A percentile compares a stretch with the other conserved stretches of the same genome.
Conservation (phyloP, 2,329 filamentous ascomycete genomes). For the Penicillium fuscoglaucum region DNA sequence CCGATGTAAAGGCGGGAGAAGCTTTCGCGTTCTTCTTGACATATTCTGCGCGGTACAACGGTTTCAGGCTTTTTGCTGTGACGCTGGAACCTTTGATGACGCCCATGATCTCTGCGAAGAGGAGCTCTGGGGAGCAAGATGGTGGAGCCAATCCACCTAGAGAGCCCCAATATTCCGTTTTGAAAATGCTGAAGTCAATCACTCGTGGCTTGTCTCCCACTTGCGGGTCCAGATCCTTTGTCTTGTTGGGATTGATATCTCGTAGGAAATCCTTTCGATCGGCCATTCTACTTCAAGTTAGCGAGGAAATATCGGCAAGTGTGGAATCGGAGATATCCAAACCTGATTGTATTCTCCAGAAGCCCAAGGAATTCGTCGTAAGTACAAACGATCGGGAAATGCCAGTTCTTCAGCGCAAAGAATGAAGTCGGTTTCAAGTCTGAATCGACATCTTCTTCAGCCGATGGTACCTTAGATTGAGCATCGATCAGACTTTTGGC, state of each 20-base stretch:
- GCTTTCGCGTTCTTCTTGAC: constrained; percentile 18
- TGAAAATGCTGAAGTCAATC: constrained; percentile 32
- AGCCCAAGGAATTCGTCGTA: constrained; percentile 30
- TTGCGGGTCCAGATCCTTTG: neutral
- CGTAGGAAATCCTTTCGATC: constrained; percentile 17
- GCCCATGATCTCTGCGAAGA: constrained; percentile 36
- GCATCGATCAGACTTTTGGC: constrained; percentile 28
- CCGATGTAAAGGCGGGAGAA: constrained; percentile 26
- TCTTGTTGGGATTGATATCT: neutral
- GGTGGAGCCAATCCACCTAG: constrained; percentile 15
- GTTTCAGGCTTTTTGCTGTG: constrained; percentile 16
- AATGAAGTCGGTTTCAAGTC: constrained; percentile 16
- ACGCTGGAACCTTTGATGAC: constrained; percentile 31
- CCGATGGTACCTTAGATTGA: constrained; percentile 1
- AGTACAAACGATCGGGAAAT: constrained; percentile 35
- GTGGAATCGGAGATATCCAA: neutral
- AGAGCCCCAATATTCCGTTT: constrained; percentile 30
- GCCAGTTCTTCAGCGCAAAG: constrained; percentile 19
- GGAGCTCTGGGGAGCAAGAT: constrained; percentile 22
- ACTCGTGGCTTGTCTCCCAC: neutral
- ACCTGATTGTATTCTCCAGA: constrained; percentile 22
- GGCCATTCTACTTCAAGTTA: constrained; percentile 10
- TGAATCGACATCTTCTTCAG: neutral
- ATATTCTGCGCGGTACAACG: constrained; percentile 26
- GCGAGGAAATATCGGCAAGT: neutral